These are phyloP conservation scores for Phytophthora citrophthora DNA, from an alignment of 352 stramenopile genomes.

Conservation along the genomic window DNA sequence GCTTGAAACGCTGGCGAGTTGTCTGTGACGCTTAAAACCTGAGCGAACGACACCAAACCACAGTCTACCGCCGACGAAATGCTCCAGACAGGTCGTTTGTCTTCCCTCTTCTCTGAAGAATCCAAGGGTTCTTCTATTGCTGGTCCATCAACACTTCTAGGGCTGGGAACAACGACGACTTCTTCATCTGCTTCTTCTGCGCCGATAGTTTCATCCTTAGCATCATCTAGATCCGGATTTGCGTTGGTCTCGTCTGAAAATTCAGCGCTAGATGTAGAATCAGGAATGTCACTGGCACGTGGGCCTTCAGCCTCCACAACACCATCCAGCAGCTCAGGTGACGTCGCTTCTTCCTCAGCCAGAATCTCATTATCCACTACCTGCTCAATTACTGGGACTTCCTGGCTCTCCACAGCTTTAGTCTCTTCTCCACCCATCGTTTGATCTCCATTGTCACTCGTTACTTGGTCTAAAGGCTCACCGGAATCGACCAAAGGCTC, in stretches of 20 bases:
- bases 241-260: neutral
- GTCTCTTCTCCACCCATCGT: neutral
- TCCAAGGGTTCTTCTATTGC: neutral
- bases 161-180: neutral
- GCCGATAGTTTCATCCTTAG: neutral
- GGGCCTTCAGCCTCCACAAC: neutral
- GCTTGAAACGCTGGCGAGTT: conserved; percentile 59
- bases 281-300: neutral
- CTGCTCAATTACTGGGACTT: neutral
- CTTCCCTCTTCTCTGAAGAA: neutral
- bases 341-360: neutral
- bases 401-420: neutral
- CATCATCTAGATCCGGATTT: neutral
- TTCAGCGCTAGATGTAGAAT: neutral
- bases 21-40: conserved; percentile 49
- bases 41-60: conserved; percentile 45
- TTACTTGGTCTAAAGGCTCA: neutral
- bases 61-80: conserved; percentile 12
- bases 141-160: neutral
- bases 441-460: neutral
- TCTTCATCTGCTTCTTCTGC: neutral
- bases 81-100: conserved; percentile 5
- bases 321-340: neutral
- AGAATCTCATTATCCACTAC: neutral
- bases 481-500: neutral